Base-by-base conservation (phyloP, 176 grass and related monocot species). In the Thinopyrum elongatum region DNA sequence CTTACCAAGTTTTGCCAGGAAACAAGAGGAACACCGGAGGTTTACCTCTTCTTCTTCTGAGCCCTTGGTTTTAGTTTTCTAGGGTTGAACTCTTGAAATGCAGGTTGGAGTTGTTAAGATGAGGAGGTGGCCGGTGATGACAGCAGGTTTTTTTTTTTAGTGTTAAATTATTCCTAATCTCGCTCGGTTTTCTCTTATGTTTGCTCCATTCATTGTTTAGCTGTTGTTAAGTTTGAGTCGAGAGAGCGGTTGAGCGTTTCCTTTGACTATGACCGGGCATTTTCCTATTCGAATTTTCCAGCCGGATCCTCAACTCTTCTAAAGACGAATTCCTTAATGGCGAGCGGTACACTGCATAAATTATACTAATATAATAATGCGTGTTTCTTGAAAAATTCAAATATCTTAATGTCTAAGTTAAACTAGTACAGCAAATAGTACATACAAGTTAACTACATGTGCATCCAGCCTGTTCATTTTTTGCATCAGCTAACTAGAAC, bases 181-280 rank as follows among this genome's bases (percentile, higher is more conserved):
- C 0, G 13, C 36, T 76, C 44, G 25, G 29, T 84, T 63, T 80
- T 22, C 70, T 77, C 57, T 8, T 36, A 36, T 69, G 61, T 78
- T 59, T 41, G 61, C 57, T 68, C 30, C 66, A 7, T 63, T 63
- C 57, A 12, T 31, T 74, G 34, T 51, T 66, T 47, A 33, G 36
- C n/a, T n/a, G n/a, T n/a, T n/a, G n/a, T n/a, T n/a, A n/a, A n/a
- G n/a, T n/a, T 49, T 84, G 67, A 69, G 61, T 62, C 75, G 69
- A 47, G 85, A 55, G 85, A 55, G 89, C 76, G 81, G 81, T 87
- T 84, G 81, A 81, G 69, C 61, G 84, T 84, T 87, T 84, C 49
- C 47, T 80, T 76, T 91, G 89, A 91, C 67, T 16, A 78, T 53
- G 61, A 76, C 49, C 66, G 22, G 59, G 47, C 17, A 6, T 77